Base-by-base conservation (phyloP, 345 rosid species). In the Populus tremula region DNA sequence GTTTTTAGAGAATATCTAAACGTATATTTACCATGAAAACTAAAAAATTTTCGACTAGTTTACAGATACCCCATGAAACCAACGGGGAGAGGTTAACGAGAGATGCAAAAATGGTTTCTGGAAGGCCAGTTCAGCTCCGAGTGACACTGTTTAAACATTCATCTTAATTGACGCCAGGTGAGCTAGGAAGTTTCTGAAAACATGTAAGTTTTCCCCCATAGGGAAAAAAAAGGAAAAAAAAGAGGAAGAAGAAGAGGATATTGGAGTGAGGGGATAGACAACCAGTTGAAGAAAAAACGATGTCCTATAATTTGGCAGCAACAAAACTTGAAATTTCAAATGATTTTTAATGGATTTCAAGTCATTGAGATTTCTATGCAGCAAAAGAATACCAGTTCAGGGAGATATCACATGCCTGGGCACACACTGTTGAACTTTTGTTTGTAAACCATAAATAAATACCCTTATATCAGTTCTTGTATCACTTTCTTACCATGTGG, bases 341-440 rank as follows among this genome's bases (percentile, higher is more conserved):
- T 59, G 63, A 50, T 73, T 61, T 39, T 8, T 61, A 23, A 38
- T 56, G 67, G 67, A 71, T 38, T 72, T 72, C 33, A 72, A 47
- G 45, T 72, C 67, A 65, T 18, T 56, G 25, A 56, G 20, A 71
- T 71, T 53, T 71, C 29, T 72, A 2, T 70, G 13, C 38, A n/a
- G 3, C 14, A 11, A 31, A 36, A 63, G 74, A 49, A 50, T 71
- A 27, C 27, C 23, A 18, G 10, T 33, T 36, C 54, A 39, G 33
- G 6, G 31, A 29, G 74, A 50, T 71, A 50, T 71, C 43, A 17
- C 56, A 71, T 50, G 41, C 64, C 18, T 21, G 54, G 18, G 39
- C 61, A 45, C 8, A 47, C 23, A 14, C 16, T 4, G 33, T 70
- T 45, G 16, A 23, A 69, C 18, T 41, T 69, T 18, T 23, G 18